Conservation (phyloP, 2,329 filamentous ascomycete genomes). For the Chrysosporium keratinophilum region DNA sequence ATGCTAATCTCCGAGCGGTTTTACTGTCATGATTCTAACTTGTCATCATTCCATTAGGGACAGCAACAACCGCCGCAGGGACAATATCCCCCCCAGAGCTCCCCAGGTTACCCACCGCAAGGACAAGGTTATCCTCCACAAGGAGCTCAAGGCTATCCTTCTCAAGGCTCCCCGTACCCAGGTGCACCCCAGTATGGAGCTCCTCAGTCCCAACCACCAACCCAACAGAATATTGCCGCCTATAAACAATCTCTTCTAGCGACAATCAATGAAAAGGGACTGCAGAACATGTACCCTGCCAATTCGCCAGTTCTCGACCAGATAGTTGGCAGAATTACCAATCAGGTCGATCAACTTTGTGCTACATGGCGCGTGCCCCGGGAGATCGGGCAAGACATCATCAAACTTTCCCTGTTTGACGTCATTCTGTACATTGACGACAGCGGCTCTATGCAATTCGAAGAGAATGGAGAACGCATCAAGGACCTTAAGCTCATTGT, state of each 20-base stretch:
- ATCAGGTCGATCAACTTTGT: slow-evolving; percentile 46
- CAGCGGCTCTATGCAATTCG: slow-evolving; percentile 59
- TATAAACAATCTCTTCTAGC: slow-evolving; percentile 48
- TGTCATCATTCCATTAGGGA: slow-evolving; percentile 12
- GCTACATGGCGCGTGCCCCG: slow-evolving; percentile 47
- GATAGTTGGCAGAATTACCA: slow-evolving; percentile 41
- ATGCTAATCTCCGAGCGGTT: background rate
- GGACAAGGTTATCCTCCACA: slow-evolving; percentile 27
- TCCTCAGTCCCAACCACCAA: slow-evolving; percentile 31
- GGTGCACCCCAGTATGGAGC: slow-evolving; percentile 23
- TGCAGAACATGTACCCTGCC: slow-evolving; percentile 50
- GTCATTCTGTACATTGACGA: slow-evolving; percentile 57
- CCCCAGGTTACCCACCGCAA: slow-evolving; percentile 22
- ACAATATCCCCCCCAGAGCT: slow-evolving; percentile 29
- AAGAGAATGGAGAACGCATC: slow-evolving; percentile 56
- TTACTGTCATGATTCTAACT: background rate
- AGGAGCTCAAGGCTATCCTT: slow-evolving; percentile 19
- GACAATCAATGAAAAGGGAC: slow-evolving; percentile 50
- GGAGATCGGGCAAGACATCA: slow-evolving; percentile 53
- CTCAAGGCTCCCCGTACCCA: slow-evolving; percentile 27
- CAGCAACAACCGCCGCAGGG: slow-evolving; percentile 26
- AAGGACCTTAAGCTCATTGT: slow-evolving; percentile 56
- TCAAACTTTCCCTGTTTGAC: slow-evolving; percentile 53
- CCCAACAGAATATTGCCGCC: slow-evolving; percentile 42
- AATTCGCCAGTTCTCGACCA: slow-evolving; percentile 42